A percentile compares a stretch with the other conserved stretches of the same genome.
phyloP scores from a whole-genome alignment of 208 protist genomes.

The Zelonia costaricensis region DNA sequence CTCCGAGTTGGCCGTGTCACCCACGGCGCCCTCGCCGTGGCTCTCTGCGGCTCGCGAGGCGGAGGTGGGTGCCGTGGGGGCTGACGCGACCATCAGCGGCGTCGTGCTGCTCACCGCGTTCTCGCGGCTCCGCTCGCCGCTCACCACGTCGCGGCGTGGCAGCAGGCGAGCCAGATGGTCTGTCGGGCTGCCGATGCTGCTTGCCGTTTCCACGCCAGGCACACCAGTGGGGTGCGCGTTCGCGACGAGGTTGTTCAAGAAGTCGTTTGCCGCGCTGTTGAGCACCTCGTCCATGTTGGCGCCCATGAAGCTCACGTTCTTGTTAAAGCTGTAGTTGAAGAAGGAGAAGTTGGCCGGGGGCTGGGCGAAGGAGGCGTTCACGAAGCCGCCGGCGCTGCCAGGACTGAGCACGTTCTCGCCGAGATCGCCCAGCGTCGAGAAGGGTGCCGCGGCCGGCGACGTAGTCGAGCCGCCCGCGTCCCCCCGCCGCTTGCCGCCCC shows the following conservation, averaged over 20 bases:
- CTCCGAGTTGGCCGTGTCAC: no score
- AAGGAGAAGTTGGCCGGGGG: constrained; percentile 30
- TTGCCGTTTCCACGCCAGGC: not conserved
- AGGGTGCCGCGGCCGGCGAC: no score
- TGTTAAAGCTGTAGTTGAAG: constrained; percentile 55
- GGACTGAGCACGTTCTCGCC: not conserved
- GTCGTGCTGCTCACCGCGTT: constrained; percentile 1
- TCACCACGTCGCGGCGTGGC: not conserved
- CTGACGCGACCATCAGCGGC: not conserved
- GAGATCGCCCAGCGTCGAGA: not conserved
- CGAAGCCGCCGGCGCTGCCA: not conserved
- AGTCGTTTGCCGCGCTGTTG: constrained; percentile 60
- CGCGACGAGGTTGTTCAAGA: constrained; percentile 35
- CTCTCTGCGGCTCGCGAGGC: not conserved
- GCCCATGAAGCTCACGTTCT: constrained; percentile 59
- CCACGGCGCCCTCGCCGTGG: not conserved
- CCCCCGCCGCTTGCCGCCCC: no score
- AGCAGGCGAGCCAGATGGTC: constrained; percentile 1
- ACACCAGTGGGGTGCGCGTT: constrained; percentile 12
- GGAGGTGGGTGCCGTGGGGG: not conserved
- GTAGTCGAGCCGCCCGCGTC: no score
- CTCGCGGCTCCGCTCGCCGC: not conserved
- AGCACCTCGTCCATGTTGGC: constrained; percentile 51
- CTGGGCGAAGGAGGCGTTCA: constrained; percentile 26
- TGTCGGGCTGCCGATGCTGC: constrained; percentile 15